Evolutionary conservation across 164 flowering plant genomes (phyloP).

Genomic region (Hamamelis virginiana): DNA sequence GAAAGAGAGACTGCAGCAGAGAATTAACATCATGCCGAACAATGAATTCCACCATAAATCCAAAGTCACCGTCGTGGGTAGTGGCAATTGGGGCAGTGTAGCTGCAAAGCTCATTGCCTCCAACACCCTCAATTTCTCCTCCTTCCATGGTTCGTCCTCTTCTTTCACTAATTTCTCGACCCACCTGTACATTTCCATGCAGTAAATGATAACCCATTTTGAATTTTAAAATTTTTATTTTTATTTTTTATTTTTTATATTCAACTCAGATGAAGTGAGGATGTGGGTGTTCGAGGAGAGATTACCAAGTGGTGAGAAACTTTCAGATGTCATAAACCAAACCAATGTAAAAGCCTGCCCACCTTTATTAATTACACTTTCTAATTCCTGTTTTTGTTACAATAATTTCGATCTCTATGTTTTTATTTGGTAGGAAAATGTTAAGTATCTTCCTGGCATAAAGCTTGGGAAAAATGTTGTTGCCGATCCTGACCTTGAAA

Average conservation of each 20-base stretch:
- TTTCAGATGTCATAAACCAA: slow-evolving; percentile 68
- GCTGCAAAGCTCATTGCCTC: slow-evolving; percentile 94
- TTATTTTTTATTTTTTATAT: not conserved
- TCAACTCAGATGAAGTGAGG: slow-evolving; percentile 82
- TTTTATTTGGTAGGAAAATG: slow-evolving; percentile 65
- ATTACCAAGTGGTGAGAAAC: slow-evolving; percentile 80
- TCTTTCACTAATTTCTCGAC: not conserved
- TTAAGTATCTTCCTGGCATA: slow-evolving; percentile 89
- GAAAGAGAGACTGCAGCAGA: no score
- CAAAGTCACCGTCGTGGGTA: slow-evolving; percentile 80
- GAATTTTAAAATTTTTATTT: not conserved
- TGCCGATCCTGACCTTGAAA: slow-evolving; percentile 84
- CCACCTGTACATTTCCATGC: slow-evolving; percentile 2
- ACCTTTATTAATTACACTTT: not conserved
- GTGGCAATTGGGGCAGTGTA: slow-evolving; percentile 98
- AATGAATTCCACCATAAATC: slow-evolving; percentile 23
- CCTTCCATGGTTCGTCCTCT: slow-evolving; percentile 64
- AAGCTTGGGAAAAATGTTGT: slow-evolving; percentile 95
- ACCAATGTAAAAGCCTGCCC: slow-evolving; percentile 47
- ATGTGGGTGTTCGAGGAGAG: slow-evolving; percentile 98
- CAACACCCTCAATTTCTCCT: slow-evolving; percentile 57
- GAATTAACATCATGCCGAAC: not conserved
- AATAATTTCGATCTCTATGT: not conserved
- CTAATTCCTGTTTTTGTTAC: not conserved
- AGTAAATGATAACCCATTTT: slow-evolving; percentile 2